Conservation (phyloP, 768 basidiomycete genomes). For the Lentinula sp. region DNA sequence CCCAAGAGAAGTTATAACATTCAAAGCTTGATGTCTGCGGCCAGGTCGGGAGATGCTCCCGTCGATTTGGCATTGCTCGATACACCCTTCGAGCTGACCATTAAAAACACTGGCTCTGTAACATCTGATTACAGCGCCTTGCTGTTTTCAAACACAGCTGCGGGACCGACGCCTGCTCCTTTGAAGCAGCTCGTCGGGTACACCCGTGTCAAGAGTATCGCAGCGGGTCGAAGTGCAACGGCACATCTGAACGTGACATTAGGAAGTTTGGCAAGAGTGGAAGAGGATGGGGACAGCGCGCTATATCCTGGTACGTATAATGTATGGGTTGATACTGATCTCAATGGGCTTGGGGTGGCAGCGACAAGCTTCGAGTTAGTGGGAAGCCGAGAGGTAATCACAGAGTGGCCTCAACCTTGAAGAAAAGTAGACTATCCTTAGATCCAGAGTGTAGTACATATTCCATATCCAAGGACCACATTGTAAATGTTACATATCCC, state of each 20-base stretch:
- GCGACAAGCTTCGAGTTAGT: conserved; percentile 36
- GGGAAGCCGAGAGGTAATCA: conserved; percentile 34
- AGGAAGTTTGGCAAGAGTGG: conserved; percentile 43
- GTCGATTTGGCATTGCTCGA: conserved; percentile 40
- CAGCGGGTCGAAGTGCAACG: conserved; percentile 19
- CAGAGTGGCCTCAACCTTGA: conserved; percentile 29
- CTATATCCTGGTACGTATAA: conserved; percentile 40
- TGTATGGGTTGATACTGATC: conserved; percentile 19
- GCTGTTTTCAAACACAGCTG: conserved; percentile 41
- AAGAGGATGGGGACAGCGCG: conserved; percentile 37
- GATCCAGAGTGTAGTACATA: too few relatives aligned
- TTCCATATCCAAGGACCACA: too few relatives aligned
- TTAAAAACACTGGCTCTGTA: conserved; percentile 42
- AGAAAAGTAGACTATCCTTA: too few relatives aligned
- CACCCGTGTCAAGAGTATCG: conserved; percentile 30
- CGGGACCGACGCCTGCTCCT: conserved; percentile 44
- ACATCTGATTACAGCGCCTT: conserved; percentile 52
- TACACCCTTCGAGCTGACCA: conserved; percentile 36
- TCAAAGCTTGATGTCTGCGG: conserved; percentile 26
- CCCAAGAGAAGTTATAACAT: conserved; percentile 34
- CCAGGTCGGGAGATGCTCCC: conserved; percentile 14
- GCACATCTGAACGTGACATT: conserved; percentile 38
- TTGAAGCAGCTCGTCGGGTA: conserved; percentile 49
- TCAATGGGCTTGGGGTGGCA: conserved; percentile 35
- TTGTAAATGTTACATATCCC: too few relatives aligned